Base-by-base conservation (phyloP, 2,329 filamentous ascomycete species). In the Meredithiella fracta region DNA sequence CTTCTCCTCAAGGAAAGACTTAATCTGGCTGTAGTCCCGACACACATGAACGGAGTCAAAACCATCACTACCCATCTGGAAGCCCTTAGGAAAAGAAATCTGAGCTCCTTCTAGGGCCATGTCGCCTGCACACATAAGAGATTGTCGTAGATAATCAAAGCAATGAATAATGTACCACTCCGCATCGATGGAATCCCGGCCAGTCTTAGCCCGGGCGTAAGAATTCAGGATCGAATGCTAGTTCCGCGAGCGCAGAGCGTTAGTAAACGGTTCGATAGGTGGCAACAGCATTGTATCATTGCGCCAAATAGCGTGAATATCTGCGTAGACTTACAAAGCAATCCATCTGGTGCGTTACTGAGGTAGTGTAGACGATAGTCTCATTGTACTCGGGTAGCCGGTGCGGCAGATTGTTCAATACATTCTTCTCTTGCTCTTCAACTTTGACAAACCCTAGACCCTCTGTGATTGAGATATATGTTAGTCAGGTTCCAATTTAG, bases 91-190 rank as follows among this genome's bases (percentile, higher is more conserved):
- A 47, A 71, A 70, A 0, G 66, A 67, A 1, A 69, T 69, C 58
- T 71, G 65, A 55, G 69, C 64, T 17, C 69, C 70, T 63, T 73
- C 71, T 49, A 73, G 63, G 1, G 70, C 70, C 58, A 70, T 71
- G 59, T 73, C 72, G 53, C 69, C 68, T 26, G 65, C 67, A 62
- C 72, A 73, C 66, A 73, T 68, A 58, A 74, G 69, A 40, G 69
- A 69, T 62, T 73, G 69, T 9, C 72, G 65, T 64, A 74, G 67
- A 62, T 73, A 73, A 61, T 70, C 68, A 62, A 73, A 71, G 65
- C 72, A 74, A 65, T 73, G 72, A 54, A 70, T 68, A 66, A 73
- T 70, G 63, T 73, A 71, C 68, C 59, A 60, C 23, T 60, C 54
- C 40, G 52, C 52, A 51, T 58, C 56, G 31, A 47, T 47, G 20